These are phyloP conservation scores for Rusavskia elegans DNA, from an alignment of 495 filamentous ascomycete species.

Conservation along the genomic window DNA sequence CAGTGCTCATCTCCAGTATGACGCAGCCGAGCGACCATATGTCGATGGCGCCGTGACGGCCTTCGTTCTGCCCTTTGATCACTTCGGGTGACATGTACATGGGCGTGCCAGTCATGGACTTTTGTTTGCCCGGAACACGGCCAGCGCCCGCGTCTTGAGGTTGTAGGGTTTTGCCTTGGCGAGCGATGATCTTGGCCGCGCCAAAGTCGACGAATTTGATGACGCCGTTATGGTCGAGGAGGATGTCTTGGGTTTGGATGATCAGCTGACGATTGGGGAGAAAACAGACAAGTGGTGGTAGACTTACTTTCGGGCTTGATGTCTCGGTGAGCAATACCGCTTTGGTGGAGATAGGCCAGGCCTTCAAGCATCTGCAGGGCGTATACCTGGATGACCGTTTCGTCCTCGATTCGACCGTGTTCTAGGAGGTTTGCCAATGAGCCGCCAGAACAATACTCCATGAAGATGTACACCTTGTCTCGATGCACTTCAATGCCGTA, in stretches of 20 bases:
- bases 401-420: constrained; percentile 93
- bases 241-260: constrained; percentile 46
- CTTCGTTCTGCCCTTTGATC: constrained; percentile 64
- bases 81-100: constrained; percentile 99
- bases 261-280: neutral
- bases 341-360: constrained; percentile 84
- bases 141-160: constrained; percentile 31
- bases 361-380: constrained; percentile 91
- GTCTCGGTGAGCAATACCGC: constrained; percentile 82
- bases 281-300: neutral
- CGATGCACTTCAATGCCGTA: constrained; percentile 96
- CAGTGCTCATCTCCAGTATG: constrained; percentile 93
- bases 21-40: constrained; percentile 97
- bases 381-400: constrained; percentile 96
- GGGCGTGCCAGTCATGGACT: constrained; percentile 90
- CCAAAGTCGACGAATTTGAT: constrained; percentile 99
- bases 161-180: constrained; percentile 75
- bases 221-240: constrained; percentile 92
- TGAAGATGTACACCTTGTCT: constrained; percentile 98
- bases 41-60: constrained; percentile 79
- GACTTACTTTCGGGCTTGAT: constrained; percentile 92
- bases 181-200: constrained; percentile 91
- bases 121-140: constrained; percentile 42
- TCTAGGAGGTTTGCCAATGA: constrained; percentile 83
- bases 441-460: constrained; percentile 96